These are phyloP conservation scores for Trichoderma polysporum DNA, from an alignment of 2,329 filamentous ascomycete species.

Conservation along the genomic window DNA sequence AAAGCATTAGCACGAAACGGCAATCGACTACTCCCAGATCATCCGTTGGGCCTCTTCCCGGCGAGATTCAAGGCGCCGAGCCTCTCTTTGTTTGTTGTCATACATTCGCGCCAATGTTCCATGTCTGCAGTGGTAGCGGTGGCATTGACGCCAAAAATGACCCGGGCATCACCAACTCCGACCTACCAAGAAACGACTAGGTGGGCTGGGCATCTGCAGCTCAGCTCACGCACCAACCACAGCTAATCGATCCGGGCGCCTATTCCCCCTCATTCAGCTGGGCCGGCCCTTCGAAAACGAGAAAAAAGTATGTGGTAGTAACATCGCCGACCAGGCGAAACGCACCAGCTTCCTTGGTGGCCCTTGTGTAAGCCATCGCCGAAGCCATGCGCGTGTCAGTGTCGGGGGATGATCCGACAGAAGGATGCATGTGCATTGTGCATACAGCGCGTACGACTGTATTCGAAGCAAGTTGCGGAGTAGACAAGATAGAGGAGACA, in stretches of 20 bases:
- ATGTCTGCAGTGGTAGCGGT: background rate
- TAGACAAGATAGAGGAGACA: background rate
- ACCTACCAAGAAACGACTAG: background rate
- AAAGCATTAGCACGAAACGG: background rate
- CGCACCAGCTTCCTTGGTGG: background rate
- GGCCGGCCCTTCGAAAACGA: background rate
- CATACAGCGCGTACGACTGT: background rate
- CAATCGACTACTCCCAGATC: background rate
- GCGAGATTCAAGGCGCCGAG: background rate
- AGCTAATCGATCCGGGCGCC: background rate
- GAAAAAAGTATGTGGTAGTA: background rate
- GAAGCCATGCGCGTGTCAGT: background rate
- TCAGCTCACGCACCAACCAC: slow-evolving; percentile 3
- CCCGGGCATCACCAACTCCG: background rate
- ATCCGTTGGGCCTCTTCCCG: background rate
- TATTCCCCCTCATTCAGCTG: background rate
- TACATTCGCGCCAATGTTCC: background rate
- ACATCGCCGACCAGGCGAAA: background rate
- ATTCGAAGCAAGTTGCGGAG: background rate
- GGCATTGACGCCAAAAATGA: background rate
- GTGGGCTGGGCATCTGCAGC: background rate
- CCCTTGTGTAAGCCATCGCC: background rate
- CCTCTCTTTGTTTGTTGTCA: background rate
- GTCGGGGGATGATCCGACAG: background rate
- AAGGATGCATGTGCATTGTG: background rate